Evolutionary conservation across 768 basidiomycete genomes (phyloP).

Genomic region (Agaricus blazei): DNA sequence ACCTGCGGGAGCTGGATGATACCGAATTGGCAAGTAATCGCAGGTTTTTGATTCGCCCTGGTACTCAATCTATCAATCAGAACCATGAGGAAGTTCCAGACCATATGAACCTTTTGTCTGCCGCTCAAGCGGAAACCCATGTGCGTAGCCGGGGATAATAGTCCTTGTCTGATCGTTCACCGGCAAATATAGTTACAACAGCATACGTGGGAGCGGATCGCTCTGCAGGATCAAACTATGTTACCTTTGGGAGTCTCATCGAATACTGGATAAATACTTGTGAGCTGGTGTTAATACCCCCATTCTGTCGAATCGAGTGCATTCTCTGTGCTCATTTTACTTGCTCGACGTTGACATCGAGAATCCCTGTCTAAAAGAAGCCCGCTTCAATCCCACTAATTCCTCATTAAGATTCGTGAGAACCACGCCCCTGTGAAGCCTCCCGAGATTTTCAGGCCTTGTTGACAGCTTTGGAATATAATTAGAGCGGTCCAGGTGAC

Average conservation of each 20-base stretch:
- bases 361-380: neutral
- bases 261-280: neutral
- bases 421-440: neutral
- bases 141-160: constrained; percentile 32
- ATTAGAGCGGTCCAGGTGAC: too few species aligned
- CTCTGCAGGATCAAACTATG: constrained; percentile 45
- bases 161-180: constrained; percentile 9
- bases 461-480: neutral
- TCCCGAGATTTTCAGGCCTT: neutral
- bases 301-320: neutral
- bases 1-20: constrained; percentile 70
- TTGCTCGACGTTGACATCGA: neutral
- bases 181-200: constrained; percentile 41
- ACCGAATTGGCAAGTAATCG: constrained; percentile 42
- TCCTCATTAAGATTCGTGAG: neutral
- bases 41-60: neutral
- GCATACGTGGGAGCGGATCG: constrained; percentile 43
- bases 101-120: constrained; percentile 73
- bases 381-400: neutral
- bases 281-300: constrained; percentile 16
- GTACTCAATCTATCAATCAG: constrained; percentile 23
- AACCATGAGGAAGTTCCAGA: constrained; percentile 56
- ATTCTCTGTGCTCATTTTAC: neutral
- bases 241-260: constrained; percentile 48
- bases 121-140: constrained; percentile 50